Conservation (phyloP, 352 stramenopile genomes). For the Pythium pectinolyticum region DNA sequence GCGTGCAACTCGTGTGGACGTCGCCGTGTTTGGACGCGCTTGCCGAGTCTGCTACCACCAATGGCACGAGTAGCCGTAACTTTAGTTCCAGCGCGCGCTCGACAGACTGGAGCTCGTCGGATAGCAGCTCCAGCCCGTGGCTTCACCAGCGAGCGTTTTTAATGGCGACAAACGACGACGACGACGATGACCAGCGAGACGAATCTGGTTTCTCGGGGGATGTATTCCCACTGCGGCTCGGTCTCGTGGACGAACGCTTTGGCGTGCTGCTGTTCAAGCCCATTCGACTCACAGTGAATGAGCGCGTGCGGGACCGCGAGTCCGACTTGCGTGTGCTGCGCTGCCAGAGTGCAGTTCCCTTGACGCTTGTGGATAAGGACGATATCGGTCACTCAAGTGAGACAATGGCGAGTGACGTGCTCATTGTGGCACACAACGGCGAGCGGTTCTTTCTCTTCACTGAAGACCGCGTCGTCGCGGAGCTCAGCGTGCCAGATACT, state of each 20-base stretch:
- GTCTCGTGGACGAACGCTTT: slow-evolving; percentile 11
- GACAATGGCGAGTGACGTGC: slow-evolving; percentile 5
- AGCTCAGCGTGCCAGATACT: slow-evolving; percentile 4
- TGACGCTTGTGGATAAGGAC: neutral
- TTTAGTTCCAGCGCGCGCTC: too few relatives aligned
- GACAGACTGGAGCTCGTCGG: too few relatives aligned
- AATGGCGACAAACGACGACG: neutral
- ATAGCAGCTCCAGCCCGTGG: neutral
- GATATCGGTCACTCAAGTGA: neutral
- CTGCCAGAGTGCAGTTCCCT: slow-evolving; percentile 11
- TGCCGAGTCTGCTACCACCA: neutral
- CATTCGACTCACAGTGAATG: neutral
- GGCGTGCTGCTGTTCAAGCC: slow-evolving; percentile 26
- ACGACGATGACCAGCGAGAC: neutral
- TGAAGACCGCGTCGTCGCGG: slow-evolving; percentile 6
- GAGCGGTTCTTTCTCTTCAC: slow-evolving; percentile 10
- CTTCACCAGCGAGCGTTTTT: slow-evolving; percentile 17
- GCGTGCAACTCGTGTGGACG: slow-evolving; percentile 24
- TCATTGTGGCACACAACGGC: slow-evolving; percentile 3
- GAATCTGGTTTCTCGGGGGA: neutral
- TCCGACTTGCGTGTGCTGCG: slow-evolving; percentile 15
- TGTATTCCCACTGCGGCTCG: slow-evolving; percentile 3
- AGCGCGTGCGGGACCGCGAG: slow-evolving; percentile 15
- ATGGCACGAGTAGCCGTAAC: neutral
- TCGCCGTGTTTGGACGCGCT: slow-evolving; percentile 22